Percentiles rank a stretch among this genome's conserved stretches.
Conservation (phyloP, 257 asterid genomes). For the Buddleja alternifolia region DNA sequence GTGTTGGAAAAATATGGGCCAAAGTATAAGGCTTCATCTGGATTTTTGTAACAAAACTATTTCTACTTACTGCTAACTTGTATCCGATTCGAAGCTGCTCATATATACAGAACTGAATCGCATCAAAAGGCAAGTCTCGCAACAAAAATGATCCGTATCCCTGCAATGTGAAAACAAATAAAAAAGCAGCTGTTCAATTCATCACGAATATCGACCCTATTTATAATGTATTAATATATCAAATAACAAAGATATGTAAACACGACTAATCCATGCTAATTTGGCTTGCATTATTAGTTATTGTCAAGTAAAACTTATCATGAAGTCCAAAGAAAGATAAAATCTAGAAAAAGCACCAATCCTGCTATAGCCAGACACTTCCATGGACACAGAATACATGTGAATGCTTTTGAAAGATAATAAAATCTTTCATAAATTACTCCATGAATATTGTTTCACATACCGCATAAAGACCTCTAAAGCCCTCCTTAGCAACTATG, state of each 20-base stretch:
- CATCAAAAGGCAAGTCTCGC: constrained; percentile 79
- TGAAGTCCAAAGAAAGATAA: not conserved
- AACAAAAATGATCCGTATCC: constrained; percentile 72
- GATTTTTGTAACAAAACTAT: too few relatives aligned
- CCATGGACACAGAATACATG: not conserved
- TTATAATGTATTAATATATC: not conserved
- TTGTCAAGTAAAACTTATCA: not conserved
- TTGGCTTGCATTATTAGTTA: not conserved
- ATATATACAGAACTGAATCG: constrained; percentile 69
- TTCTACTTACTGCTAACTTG: constrained; percentile 62
- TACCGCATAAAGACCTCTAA: constrained; percentile 72
- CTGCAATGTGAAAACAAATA: constrained; percentile 36
- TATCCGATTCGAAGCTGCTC: constrained; percentile 72
- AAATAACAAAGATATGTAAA: not conserved
- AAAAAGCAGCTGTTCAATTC: not conserved
- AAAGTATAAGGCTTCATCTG: too few relatives aligned
- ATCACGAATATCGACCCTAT: not conserved
- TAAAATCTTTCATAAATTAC: not conserved
- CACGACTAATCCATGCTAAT: too few relatives aligned
- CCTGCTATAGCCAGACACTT: not conserved
- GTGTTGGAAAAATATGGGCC: too few relatives aligned
- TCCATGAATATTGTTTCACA: constrained; percentile 26
- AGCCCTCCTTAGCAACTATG: constrained; percentile 68
- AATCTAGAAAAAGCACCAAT: not conserved
- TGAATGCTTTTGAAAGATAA: constrained; percentile 16